A percentile compares a stretch with the other conserved stretches of the same genome.
Evolutionary conservation across 257 asterid genomes (phyloP).

Genomic region (Rehmannia glutinosa): DNA sequence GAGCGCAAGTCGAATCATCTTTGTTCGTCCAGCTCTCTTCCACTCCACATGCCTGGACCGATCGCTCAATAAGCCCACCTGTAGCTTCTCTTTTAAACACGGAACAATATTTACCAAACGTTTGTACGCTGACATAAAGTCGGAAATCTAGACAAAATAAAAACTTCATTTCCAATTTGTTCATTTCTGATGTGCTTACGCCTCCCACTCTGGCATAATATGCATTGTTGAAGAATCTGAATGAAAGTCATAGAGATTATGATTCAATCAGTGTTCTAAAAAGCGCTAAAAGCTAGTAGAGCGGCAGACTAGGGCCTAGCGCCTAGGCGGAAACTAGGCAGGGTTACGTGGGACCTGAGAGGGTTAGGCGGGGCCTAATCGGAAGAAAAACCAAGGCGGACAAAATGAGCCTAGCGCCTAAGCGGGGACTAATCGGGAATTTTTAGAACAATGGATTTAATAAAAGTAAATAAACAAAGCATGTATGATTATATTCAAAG

Average conservation of each 20-base stretch:
- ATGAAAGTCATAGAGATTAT: conserved; percentile 3
- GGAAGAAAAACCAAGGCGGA: too few species aligned
- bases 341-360: too few species aligned
- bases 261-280: too few species aligned
- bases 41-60: conserved; percentile 54
- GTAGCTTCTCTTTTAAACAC: conserved; percentile 48
- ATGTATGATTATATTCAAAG: background rate
- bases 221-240: conserved; percentile 83
- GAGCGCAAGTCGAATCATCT: conserved; percentile 51
- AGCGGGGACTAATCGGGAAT: too few species aligned
- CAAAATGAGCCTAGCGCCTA: too few species aligned
- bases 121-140: conserved; percentile 55
- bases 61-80: conserved; percentile 44
- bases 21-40: conserved; percentile 62
- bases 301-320: too few species aligned
- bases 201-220: conserved; percentile 92
- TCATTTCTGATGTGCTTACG: conserved; percentile 67
- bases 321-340: too few species aligned
- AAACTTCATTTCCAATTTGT: conserved; percentile 74
- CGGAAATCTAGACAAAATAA: conserved; percentile 63
- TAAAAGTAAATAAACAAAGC: background rate
- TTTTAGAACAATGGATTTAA: too few species aligned
- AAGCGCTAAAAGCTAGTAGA: too few species aligned
- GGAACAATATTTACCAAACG: conserved; percentile 62
- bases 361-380: too few species aligned